Percentiles rank a stretch among this genome's conserved stretches.
Conservation (phyloP, 2,329 filamentous ascomycete genomes). For the Botrytis squamosa region DNA sequence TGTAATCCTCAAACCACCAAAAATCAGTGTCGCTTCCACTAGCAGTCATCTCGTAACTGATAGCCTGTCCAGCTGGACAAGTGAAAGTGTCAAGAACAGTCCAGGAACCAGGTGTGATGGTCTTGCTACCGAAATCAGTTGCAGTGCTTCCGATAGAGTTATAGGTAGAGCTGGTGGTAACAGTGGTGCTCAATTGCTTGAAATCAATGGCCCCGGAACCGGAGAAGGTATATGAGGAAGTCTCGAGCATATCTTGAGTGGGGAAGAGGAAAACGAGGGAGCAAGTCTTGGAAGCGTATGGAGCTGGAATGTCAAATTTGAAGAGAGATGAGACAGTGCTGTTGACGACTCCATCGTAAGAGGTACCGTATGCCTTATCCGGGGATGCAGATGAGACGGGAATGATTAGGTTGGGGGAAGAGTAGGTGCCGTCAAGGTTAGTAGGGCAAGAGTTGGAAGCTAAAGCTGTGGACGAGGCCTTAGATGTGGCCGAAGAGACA, state of each 20-base stretch:
- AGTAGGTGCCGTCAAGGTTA: constrained; percentile 42
- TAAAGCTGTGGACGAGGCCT: background rate
- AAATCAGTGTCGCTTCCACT: constrained; percentile 50
- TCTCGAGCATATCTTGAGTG: constrained; percentile 53
- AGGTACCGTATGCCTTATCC: constrained; percentile 51
- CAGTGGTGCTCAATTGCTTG: constrained; percentile 46
- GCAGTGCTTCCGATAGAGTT: constrained; percentile 50
- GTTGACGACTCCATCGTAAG: constrained; percentile 56
- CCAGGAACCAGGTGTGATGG: constrained; percentile 52
- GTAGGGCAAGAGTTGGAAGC: constrained; percentile 20
- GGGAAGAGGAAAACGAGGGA: constrained; percentile 66
- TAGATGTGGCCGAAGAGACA: background rate
- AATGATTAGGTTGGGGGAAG: constrained; percentile 63
- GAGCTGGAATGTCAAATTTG: constrained; percentile 64
- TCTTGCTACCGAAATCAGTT: constrained; percentile 45
- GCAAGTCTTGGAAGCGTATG: constrained; percentile 50
- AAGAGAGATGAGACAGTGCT: constrained; percentile 57
- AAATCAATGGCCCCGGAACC: constrained; percentile 55
- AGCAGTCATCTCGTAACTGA: constrained; percentile 50
- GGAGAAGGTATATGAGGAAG: constrained; percentile 55
- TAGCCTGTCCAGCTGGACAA: constrained; percentile 53
- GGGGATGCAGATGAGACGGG: constrained; percentile 56
- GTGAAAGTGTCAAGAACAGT: constrained; percentile 53
- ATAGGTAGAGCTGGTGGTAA: constrained; percentile 51
- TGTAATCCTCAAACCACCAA: constrained; percentile 64